Evolutionary conservation across 768 basidiomycete species (phyloP).

Genomic region (Roridomyces roridus): DNA sequence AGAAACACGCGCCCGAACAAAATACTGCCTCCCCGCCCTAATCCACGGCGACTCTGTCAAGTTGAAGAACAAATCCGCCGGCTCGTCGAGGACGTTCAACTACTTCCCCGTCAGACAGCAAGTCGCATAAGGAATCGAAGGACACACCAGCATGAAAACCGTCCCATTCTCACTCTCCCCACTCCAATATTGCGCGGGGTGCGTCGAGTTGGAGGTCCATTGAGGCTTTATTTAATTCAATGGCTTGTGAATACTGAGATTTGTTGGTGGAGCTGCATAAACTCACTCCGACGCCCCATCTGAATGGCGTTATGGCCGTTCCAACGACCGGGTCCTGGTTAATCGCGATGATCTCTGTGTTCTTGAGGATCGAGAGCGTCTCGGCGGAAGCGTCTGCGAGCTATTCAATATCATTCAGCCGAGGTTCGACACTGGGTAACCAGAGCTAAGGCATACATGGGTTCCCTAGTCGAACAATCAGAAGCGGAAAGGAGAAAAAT

Average conservation of each 20-base stretch:
- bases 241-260: not conserved
- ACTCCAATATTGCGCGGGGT: slow-evolving; percentile 78
- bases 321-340: slow-evolving; percentile 72
- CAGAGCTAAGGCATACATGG: slow-evolving; percentile 30
- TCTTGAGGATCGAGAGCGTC: slow-evolving; percentile 62
- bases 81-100: slow-evolving; percentile 65
- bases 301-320: slow-evolving; percentile 66
- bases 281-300: slow-evolving; percentile 73
- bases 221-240: slow-evolving; percentile 41
- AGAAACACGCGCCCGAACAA: slow-evolving; percentile 57
- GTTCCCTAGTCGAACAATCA: slow-evolving; percentile 35
- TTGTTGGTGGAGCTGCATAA: slow-evolving; percentile 1
- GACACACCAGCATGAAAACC: slow-evolving; percentile 67
- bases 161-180: slow-evolving; percentile 69
- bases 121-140: not conserved
- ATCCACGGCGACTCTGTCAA: slow-evolving; percentile 77
- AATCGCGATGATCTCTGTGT: slow-evolving; percentile 70
- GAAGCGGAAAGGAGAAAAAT: not conserved
- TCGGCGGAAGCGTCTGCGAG: slow-evolving; percentile 54
- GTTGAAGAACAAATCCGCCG: slow-evolving; percentile 64
- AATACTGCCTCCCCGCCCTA: slow-evolving; percentile 67
- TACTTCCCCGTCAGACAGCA: slow-evolving; percentile 27
- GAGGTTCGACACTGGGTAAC: not conserved
- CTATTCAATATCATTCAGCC: slow-evolving; percentile 34
- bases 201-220: slow-evolving; percentile 48